phyloP scores from a whole-genome alignment of 2,329 filamentous ascomycete species.

The Fusarium siculi region DNA sequence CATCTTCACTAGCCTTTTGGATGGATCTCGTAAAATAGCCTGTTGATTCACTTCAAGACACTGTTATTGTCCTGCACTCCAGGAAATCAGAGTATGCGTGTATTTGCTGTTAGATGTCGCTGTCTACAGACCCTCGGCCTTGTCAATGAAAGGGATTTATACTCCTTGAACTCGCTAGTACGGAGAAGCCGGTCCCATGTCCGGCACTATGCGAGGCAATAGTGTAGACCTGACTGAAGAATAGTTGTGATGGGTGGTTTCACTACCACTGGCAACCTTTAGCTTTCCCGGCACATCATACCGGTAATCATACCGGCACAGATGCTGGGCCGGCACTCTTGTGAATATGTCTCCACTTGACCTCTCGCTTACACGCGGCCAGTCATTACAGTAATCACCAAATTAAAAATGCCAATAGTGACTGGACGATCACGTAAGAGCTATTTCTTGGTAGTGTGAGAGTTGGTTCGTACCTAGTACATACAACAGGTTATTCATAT shows the following conservation, averaged over 20 bases:
- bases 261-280: not conserved
- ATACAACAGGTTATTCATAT: too few relatives aligned
- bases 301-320: not conserved
- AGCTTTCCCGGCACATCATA: not conserved
- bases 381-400: too few relatives aligned
- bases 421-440: too few relatives aligned
- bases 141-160: not conserved
- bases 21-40: not conserved
- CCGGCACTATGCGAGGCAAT: not conserved
- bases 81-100: too few relatives aligned
- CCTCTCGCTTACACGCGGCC: too few relatives aligned
- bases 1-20: not conserved
- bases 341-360: not conserved
- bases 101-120: too few relatives aligned
- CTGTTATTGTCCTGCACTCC: too few relatives aligned
- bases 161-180: not conserved
- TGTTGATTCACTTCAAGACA: not conserved
- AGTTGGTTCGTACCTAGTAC: too few relatives aligned
- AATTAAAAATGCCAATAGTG: too few relatives aligned
- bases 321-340: not conserved
- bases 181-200: not conserved
- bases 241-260: rapidly evolving
- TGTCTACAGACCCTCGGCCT: not conserved
- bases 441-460: too few relatives aligned
- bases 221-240: rapidly evolving